Evolutionary conservation across 306 rosid genomes (phyloP).

Genomic region (Amphicarpaea edgeworthii): DNA sequence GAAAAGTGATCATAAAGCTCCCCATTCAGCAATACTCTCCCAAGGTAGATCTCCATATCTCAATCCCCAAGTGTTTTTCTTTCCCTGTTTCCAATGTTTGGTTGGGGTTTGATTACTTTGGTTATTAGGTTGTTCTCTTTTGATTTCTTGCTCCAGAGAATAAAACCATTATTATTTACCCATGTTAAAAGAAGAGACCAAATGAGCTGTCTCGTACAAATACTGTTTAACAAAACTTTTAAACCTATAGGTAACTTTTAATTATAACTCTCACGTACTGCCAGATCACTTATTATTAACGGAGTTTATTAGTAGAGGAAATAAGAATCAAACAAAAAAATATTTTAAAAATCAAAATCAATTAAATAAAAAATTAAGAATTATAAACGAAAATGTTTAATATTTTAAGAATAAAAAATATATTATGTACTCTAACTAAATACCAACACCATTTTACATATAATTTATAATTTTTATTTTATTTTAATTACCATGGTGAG

Average conservation of each 20-base stretch:
- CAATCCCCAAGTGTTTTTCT: slow-evolving; percentile 62
- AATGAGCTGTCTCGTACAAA: slow-evolving; percentile 37
- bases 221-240: slow-evolving; percentile 33
- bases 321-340: too few species aligned
- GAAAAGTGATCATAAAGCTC: slow-evolving; percentile 75
- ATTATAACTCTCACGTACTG: too few species aligned
- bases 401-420: too few species aligned
- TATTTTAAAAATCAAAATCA: too few species aligned
- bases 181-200: slow-evolving; percentile 61
- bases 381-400: too few species aligned
- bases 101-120: slow-evolving; percentile 67
- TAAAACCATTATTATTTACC: slow-evolving; percentile 36
- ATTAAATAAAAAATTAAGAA: too few species aligned
- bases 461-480: too few species aligned
- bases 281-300: too few species aligned
- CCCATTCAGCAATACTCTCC: slow-evolving; percentile 59
- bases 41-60: slow-evolving; percentile 64
- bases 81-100: slow-evolving; percentile 80
- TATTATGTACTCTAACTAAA: too few species aligned
- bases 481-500: too few species aligned
- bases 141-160: slow-evolving; percentile 55
- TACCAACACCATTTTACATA: too few species aligned
- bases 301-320: too few species aligned
- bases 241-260: slow-evolving; percentile 18
- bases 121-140: slow-evolving; percentile 49